phyloP scores from a whole-genome alignment of 108 stramenopile genomes.

The Nitzschia putrida region DNA sequence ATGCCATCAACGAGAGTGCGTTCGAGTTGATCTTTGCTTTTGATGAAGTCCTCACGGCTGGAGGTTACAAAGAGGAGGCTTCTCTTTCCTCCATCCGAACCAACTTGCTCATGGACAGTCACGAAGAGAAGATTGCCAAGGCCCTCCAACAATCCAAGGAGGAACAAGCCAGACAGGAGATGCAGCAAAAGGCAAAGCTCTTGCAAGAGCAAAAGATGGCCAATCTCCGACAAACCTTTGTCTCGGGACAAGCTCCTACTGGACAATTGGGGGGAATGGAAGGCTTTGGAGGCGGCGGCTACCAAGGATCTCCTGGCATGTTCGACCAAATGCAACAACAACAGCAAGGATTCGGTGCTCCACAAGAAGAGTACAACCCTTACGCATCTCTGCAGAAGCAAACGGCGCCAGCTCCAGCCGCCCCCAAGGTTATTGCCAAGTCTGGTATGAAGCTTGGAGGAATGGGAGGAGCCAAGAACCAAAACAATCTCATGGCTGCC shows the following conservation, averaged over 20 bases:
- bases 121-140: slow-evolving; percentile 94
- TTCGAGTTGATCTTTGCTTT: slow-evolving; percentile 99
- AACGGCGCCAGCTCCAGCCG: slow-evolving; percentile 34
- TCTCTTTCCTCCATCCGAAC: slow-evolving; percentile 85
- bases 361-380: slow-evolving; percentile 39
- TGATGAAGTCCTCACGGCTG: slow-evolving; percentile 97
- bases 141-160: slow-evolving; percentile 92
- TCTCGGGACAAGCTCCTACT: slow-evolving; percentile 59
- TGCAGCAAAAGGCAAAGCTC: slow-evolving; percentile 86
- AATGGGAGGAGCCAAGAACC: slow-evolving; percentile 55
- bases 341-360: slow-evolving; percentile 15
- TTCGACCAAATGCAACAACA: slow-evolving; percentile 44
- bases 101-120: slow-evolving; percentile 98
- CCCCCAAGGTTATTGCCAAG: slow-evolving; percentile 81
- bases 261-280: slow-evolving; percentile 66
- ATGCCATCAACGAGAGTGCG: slow-evolving; percentile 83
- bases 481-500: slow-evolving; percentile 88
- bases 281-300: slow-evolving; percentile 61
- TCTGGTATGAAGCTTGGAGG: slow-evolving; percentile 91
- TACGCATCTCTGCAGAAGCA: slow-evolving; percentile 56
- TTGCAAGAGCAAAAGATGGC: slow-evolving; percentile 86
- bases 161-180: slow-evolving; percentile 87
- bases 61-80: slow-evolving; percentile 96
- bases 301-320: slow-evolving; percentile 41
- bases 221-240: slow-evolving; percentile 68